phyloP scores from a whole-genome alignment of 495 filamentous ascomycete genomes.

The Aspergillus sclerotiicarbonarius region DNA sequence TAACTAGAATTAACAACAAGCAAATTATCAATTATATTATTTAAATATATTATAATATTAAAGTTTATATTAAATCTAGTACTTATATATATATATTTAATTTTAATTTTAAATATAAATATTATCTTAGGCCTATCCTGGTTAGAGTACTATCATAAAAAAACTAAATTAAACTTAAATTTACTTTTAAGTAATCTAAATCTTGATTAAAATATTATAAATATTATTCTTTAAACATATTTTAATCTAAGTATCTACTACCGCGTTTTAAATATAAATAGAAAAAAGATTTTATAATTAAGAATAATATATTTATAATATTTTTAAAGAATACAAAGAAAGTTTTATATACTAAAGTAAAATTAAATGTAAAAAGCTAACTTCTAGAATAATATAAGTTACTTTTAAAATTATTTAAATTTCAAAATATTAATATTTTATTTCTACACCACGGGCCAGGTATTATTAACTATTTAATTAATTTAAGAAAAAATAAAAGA shows the following conservation, averaged over 20 bases:
- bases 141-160: not conserved
- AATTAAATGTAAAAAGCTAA: not conserved
- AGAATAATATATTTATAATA: not conserved
- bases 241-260: not conserved
- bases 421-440: not conserved
- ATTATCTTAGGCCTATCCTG: not conserved
- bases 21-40: no score
- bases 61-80: no score
- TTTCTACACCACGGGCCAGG: no score
- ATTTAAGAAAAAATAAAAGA: no score
- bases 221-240: constrained; percentile 1
- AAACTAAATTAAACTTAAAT: not conserved
- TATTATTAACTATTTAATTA: not conserved
- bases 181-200: no score
- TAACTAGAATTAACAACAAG: not conserved
- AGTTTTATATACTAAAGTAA: not conserved
- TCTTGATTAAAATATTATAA: not conserved
- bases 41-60: no score
- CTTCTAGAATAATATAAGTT: not conserved
- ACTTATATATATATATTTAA: no score
- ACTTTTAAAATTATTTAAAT: not conserved
- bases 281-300: not conserved
- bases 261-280: no score
- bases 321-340: not conserved
- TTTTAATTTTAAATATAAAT: no score